Conservation (phyloP, 23 red algal species). For the Gracilaria vermiculophylla region DNA sequence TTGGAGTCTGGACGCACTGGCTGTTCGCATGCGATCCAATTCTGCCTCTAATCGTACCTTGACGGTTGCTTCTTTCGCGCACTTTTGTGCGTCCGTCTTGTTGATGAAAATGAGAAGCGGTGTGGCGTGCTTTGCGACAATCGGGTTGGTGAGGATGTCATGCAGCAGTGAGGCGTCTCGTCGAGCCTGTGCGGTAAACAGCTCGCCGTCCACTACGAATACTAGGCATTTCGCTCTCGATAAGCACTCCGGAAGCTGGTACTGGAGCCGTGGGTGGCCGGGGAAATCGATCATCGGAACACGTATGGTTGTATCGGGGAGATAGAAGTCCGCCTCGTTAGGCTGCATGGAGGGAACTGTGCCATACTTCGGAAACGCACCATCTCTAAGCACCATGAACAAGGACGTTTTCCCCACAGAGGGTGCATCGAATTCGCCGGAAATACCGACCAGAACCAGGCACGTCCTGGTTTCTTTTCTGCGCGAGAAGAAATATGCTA, state of each 20-base stretch:
- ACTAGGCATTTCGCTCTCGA: conserved; percentile 40
- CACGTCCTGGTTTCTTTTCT: conserved; percentile 8
- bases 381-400: conserved; percentile 46
- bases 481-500: neutral
- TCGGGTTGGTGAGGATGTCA: conserved; percentile 37
- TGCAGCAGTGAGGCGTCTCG: conserved; percentile 39
- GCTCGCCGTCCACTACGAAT: conserved; percentile 43
- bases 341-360: conserved; percentile 56
- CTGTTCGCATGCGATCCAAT: conserved; percentile 40
- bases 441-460: conserved; percentile 39
- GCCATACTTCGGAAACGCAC: conserved; percentile 52
- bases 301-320: neutral
- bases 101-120: conserved; percentile 55
- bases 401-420: conserved; percentile 53
- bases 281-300: conserved; percentile 49
- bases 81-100: conserved; percentile 37
- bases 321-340: conserved; percentile 20
- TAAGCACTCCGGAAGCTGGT: conserved; percentile 16
- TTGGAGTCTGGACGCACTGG: conserved; percentile 27
- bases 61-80: conserved; percentile 39
- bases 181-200: conserved; percentile 56
- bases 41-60: conserved; percentile 45
- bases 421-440: conserved; percentile 49
- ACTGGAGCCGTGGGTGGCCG: conserved; percentile 34
- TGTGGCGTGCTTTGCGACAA: conserved; percentile 23